Percentiles rank a stretch among this genome's conserved stretches.
phyloP scores from a whole-genome alignment of 768 basidiomycete genomes.

The Leccinum variicolor region DNA sequence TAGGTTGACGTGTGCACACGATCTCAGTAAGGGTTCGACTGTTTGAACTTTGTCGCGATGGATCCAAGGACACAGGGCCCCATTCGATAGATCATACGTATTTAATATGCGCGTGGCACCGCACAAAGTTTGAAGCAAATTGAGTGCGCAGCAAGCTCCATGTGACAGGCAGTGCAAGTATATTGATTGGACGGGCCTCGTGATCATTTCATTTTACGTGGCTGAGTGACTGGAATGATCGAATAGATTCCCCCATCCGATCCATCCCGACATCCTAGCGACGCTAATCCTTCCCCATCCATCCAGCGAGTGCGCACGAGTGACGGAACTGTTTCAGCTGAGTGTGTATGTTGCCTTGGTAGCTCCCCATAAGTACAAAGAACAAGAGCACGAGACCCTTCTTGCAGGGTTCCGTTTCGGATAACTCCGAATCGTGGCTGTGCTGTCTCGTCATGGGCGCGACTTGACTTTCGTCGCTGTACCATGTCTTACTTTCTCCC shows the following conservation, averaged over 20 bases:
- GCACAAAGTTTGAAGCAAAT: background rate
- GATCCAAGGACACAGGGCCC: background rate
- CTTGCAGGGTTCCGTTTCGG: slow-evolving; percentile 1
- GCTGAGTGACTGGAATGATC: background rate
- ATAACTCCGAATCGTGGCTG: background rate
- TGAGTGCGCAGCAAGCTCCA: background rate
- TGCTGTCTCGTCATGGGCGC: background rate
- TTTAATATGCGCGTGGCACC: background rate
- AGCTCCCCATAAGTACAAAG: background rate
- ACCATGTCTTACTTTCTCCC: slow-evolving; percentile 87
- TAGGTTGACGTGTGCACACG: background rate
- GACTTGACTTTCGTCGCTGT: background rate
- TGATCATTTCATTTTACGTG: background rate
- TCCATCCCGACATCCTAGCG: background rate
- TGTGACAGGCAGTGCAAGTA: slow-evolving; percentile 2
- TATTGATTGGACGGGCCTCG: background rate
- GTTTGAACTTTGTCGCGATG: slow-evolving; percentile 3
- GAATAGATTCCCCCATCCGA: background rate
- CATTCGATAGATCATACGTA: slow-evolving; percentile 3
- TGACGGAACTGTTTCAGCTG: background rate
- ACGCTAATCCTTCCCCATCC: background rate
- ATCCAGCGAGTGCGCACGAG: background rate
- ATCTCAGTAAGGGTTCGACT: background rate
- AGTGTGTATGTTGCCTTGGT: background rate
- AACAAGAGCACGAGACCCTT: background rate